A percentile compares a stretch with the other conserved stretches of the same genome.
These are phyloP conservation scores for Fraxinus paxiana DNA, from an alignment of 305 asterid genomes.

Conservation along the genomic window DNA sequence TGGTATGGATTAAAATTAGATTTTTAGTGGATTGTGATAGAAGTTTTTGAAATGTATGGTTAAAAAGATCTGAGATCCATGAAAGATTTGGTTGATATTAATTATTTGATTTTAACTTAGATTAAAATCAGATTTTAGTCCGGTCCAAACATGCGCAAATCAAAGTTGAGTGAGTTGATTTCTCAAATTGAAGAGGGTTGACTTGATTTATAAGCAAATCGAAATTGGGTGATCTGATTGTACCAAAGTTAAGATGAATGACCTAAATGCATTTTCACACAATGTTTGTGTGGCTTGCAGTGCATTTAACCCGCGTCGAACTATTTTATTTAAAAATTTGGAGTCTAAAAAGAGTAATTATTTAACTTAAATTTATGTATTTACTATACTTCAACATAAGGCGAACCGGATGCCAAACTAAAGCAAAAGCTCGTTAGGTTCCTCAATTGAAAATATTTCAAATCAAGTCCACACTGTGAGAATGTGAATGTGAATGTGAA, in stretches of 20 bases:
- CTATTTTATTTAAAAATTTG: not conserved
- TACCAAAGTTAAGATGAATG: not conserved
- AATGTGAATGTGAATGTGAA: too few species aligned
- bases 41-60: too few species aligned
- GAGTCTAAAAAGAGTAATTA: not conserved
- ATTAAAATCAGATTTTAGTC: too few species aligned
- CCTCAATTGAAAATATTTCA: not conserved
- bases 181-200: not conserved
- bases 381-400: not conserved
- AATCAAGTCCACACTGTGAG: not conserved
- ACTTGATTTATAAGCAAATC: not conserved
- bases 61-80: too few species aligned
- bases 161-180: not conserved
- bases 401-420: not conserved
- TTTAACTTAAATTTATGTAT: not conserved
- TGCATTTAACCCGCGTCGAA: not conserved
- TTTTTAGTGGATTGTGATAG: too few species aligned
- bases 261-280: not conserved
- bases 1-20: too few species aligned
- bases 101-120: too few species aligned
- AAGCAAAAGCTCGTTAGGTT: not conserved
- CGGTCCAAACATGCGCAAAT: not conserved
- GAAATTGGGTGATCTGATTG: not conserved
- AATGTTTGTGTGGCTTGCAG: not conserved
- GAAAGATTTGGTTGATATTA: too few species aligned